Evolutionary conservation across 345 rosid genomes (phyloP).

Genomic region (Citrus reticulata): DNA sequence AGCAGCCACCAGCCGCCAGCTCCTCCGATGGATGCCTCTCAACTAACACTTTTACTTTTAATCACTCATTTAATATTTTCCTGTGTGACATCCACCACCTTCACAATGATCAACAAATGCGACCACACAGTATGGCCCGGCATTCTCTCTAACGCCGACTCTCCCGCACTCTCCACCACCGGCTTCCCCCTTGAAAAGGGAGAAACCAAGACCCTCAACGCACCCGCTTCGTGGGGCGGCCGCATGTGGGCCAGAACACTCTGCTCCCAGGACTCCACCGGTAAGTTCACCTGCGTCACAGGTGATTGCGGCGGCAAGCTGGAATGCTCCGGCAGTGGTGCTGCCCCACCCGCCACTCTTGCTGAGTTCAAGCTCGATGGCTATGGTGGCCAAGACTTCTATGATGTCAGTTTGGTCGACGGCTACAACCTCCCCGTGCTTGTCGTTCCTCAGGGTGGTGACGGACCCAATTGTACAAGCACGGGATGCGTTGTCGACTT

Average conservation of each 20-base stretch:
- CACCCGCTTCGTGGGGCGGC: constrained; percentile 92
- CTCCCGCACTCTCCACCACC: constrained; percentile 62
- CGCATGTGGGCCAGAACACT: constrained; percentile 87
- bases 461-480: constrained; percentile 60
- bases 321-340: constrained; percentile 80
- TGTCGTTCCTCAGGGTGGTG: constrained; percentile 76
- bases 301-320: constrained; percentile 82
- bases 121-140: constrained; percentile 89
- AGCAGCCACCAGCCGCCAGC: neutral
- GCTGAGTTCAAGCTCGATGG: constrained; percentile 88
- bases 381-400: constrained; percentile 64
- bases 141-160: constrained; percentile 68
- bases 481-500: constrained; percentile 79
- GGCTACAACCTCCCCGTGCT: constrained; percentile 91
- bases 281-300: constrained; percentile 68
- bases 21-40: constrained; percentile 41
- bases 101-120: constrained; percentile 65
- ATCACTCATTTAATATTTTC: constrained; percentile 6
- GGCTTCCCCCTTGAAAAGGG: constrained; percentile 76
- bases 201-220: constrained; percentile 45
- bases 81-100: constrained; percentile 55
- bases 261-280: constrained; percentile 61
- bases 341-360: constrained; percentile 75
- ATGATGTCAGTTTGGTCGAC: constrained; percentile 87
- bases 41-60: constrained; percentile 18